Evolutionary conservation across 2,329 filamentous ascomycete genomes (phyloP), one percentile per base, ranked within the genome.

Genomic region (Talaromyces amestolkiae): DNA sequence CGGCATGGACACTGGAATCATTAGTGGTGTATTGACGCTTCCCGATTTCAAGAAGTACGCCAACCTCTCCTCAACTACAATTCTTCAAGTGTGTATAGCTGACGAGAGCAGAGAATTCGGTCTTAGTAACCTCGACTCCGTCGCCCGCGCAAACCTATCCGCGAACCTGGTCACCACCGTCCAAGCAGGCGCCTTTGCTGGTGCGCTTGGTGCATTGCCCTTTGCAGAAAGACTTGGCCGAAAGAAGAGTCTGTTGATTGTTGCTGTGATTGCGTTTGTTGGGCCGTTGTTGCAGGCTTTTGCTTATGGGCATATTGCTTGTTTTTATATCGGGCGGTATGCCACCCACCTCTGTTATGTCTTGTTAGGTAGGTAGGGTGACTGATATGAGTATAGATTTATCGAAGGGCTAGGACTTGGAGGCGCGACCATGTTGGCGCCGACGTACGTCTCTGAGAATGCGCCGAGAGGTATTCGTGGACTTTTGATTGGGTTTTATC

Each of bases 11-110:
- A 89, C 87, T 33, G 88, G 88, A 63, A 88, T 88, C 68, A 90
- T 90, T 68, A 87, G 88, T 43, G 89, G 89, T 70, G 86, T 91
- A 54, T 78, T 90, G 31, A 85, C 84, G 59, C 83, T 91, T 78
- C 77, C 81, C 17, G 79, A 81, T 6, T 89, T 89, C 69, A 82
- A 86, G 73, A 74, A 77, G 80, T 87, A 77, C 53, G 79, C 33
- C 19, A 6, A 11, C 5, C 9, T 7, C 33, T 15, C 5, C 10
- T 13, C 1, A 22, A 8, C 2, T 35, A 37, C 24, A 31, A 51
- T 17, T 3, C 22, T 15, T 2, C 3, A 7, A 7, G 13, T 9
- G 9, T 24, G 3, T 9, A 51, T 22, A 27, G 45, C 54, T 31
- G 17, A 24, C 39, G 7, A 3, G 6, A 56, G 61, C 61, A 85